These are phyloP conservation scores for Bruguiera hainesii DNA, from an alignment of 441 rosid genomes.

Conservation along the genomic window DNA sequence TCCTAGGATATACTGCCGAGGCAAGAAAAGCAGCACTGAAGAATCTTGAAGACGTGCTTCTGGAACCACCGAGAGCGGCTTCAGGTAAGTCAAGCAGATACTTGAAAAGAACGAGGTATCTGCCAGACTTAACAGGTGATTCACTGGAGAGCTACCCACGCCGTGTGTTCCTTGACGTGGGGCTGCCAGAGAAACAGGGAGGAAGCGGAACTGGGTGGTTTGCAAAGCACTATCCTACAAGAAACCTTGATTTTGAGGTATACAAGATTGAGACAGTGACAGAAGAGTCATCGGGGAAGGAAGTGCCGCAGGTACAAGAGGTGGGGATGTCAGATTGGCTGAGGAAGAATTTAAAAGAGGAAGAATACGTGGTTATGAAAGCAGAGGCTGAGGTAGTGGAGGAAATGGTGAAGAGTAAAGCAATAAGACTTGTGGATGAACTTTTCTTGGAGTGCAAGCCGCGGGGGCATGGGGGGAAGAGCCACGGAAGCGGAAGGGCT, in stretches of 20 bases:
- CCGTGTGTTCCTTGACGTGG: slow-evolving; percentile 63
- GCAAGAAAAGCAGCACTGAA: slow-evolving; percentile 50
- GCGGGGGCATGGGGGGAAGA: slow-evolving; percentile 29
- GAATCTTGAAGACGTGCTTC: slow-evolving; percentile 67
- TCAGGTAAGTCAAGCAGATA: slow-evolving; percentile 59
- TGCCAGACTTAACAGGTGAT: slow-evolving; percentile 66
- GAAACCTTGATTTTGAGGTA: slow-evolving; percentile 59
- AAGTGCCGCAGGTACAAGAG: slow-evolving; percentile 26
- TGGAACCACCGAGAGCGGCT: slow-evolving; percentile 72
- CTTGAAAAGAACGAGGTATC: slow-evolving; percentile 48
- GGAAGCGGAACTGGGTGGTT: slow-evolving; percentile 63
- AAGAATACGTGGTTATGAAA: slow-evolving; percentile 76
- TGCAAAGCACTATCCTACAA: slow-evolving; percentile 56
- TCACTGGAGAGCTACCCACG: slow-evolving; percentile 54
- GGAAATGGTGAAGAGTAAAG: slow-evolving; percentile 56
- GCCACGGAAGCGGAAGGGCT: slow-evolving; percentile 42
- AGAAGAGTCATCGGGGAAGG: slow-evolving; percentile 30
- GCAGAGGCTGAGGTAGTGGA: slow-evolving; percentile 80
- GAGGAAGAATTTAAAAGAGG: slow-evolving; percentile 52
- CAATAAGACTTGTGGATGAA: slow-evolving; percentile 66
- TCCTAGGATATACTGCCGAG: slow-evolving; percentile 28
- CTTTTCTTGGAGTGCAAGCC: slow-evolving; percentile 83
- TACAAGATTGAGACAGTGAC: slow-evolving; percentile 67
- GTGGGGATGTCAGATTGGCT: slow-evolving; percentile 66
- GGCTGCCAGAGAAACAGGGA: slow-evolving; percentile 37